Evolutionary conservation across 306 rosid species (phyloP), one percentile per base, ranked within the genome.

Genomic region (Alnus glutinosa): DNA sequence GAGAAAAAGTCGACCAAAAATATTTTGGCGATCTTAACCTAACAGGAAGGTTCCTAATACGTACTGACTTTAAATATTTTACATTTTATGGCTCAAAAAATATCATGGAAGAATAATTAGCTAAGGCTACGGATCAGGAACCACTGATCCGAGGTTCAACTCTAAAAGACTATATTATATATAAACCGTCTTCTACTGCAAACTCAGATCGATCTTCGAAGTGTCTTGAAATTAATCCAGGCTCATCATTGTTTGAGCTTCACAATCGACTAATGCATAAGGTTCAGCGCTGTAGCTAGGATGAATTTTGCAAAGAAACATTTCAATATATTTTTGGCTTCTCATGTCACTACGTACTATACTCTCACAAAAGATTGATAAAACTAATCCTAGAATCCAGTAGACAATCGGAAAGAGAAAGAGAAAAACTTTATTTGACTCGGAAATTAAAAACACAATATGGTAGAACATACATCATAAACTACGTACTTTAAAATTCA

Each of bases 401-500:
- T 42, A 9, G 50, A 67, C 30, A 37, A 8, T 18, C 48, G 4
- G 39, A 42, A 18, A 14, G 72, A 18, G 30, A 18, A 18, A 4
- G 9, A 7, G 1, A 7, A 42, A 66, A 66, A 8, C 14, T 66
- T 18, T 67, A 8, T 67, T 67, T 11, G 32, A 9, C 23, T 39
- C 15, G 71, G 28, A 28, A 37, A 39, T 23, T 23, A 8, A 67
- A 42, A 28, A 18, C n/a, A 55, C 19, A 36, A 44, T 23, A 7
- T 19, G 47, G 18, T 36, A 57, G 36, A 78, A 55, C n/a, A 82
- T 50, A 67, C 51, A 72, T 7, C 15, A 49, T 42, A 42, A 7
- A 44, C 14, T 34, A 8, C 28, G 73, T 49, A 71, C 67, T 36
- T 71, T 73, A 34, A 66, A 73, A 16, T 6, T 70, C 70, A 67